Conservation (phyloP, 192 early-diverging fungal species). For the Coemansia sp. region DNA sequence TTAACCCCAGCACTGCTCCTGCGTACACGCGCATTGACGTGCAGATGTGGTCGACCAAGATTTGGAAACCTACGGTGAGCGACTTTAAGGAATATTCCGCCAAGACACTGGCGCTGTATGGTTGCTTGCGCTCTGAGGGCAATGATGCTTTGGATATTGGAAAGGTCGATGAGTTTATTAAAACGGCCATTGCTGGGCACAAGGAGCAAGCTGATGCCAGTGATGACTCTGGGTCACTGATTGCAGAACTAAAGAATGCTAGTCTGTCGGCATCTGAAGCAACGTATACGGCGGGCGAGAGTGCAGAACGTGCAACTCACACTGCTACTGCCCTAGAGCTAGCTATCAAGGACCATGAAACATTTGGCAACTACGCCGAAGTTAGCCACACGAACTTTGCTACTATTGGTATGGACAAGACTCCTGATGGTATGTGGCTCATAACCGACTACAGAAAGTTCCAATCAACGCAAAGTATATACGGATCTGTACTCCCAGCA, state of each 20-base stretch:
- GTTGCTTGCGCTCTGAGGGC: slow-evolving; percentile 17
- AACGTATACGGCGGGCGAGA: not conserved
- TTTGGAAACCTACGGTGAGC: slow-evolving; percentile 5
- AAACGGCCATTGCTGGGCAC: not conserved
- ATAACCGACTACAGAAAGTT: slow-evolving; percentile 13
- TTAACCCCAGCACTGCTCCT: slow-evolving; percentile 29
- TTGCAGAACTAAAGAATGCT: not conserved
- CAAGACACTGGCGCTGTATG: slow-evolving; percentile 14
- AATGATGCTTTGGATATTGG: not conserved
- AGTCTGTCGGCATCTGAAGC: not conserved
- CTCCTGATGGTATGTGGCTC: slow-evolving; percentile 19
- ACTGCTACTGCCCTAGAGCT: slow-evolving; percentile 16
- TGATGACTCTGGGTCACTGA: not conserved
- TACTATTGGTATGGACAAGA: slow-evolving; percentile 2
- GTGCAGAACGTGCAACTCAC: not conserved
- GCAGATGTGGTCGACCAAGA: slow-evolving; percentile 22
- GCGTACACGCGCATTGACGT: slow-evolving; percentile 37
- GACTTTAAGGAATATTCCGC: slow-evolving; percentile 16
- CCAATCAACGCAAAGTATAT: slow-evolving; percentile 15
- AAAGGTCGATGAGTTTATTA: slow-evolving; percentile 9
- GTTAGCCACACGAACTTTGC: not conserved
- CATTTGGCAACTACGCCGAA: not conserved
- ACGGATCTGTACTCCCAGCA: not conserved
- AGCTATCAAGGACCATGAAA: slow-evolving; percentile 2
- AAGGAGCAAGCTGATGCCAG: not conserved